Conservation (phyloP, 495 filamentous ascomycete species). For the Neurospora pannonica region DNA sequence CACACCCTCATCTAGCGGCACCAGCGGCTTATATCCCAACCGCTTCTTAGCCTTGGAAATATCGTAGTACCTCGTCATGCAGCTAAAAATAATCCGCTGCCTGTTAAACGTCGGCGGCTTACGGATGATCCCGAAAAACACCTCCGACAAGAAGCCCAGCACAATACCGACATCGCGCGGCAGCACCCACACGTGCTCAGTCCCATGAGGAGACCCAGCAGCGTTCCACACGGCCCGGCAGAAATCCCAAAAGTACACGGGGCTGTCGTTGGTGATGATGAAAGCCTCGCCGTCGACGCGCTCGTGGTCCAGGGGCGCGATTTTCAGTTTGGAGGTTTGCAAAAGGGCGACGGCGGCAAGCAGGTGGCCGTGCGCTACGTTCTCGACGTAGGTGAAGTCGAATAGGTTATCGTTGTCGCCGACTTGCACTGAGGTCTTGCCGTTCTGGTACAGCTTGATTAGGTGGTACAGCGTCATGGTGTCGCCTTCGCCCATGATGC, state of each 20-base stretch:
- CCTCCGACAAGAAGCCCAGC: conserved; percentile 62
- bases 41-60: conserved; percentile 74
- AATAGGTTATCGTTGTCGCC: conserved; percentile 83
- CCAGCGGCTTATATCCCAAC: conserved; percentile 65
- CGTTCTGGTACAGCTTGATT: conserved; percentile 51
- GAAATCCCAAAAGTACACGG: conserved; percentile 96
- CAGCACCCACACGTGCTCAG: conserved; percentile 61
- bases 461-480: conserved; percentile 53
- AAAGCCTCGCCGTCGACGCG: conserved; percentile 89
- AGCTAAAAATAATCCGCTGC: conserved; percentile 63
- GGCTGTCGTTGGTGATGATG: conserved; percentile 87
- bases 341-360: conserved; percentile 67
- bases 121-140: conserved; percentile 54
- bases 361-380: conserved; percentile 66
- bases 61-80: conserved; percentile 79
- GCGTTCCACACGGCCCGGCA: conserved; percentile 67
- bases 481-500: conserved; percentile 88
- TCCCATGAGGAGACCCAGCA: conserved; percentile 53
- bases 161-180: conserved; percentile 51
- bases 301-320: conserved; percentile 60
- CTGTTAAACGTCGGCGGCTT: conserved; percentile 68
- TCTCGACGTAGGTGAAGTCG: conserved; percentile 75
- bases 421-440: conserved; percentile 71
- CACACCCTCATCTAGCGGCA: conserved; percentile 68
- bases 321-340: conserved; percentile 41